Percentiles rank a stretch among this genome's conserved stretches.
phyloP scores from a whole-genome alignment of 164 flowering plant species.

The Umbellularia californica region DNA sequence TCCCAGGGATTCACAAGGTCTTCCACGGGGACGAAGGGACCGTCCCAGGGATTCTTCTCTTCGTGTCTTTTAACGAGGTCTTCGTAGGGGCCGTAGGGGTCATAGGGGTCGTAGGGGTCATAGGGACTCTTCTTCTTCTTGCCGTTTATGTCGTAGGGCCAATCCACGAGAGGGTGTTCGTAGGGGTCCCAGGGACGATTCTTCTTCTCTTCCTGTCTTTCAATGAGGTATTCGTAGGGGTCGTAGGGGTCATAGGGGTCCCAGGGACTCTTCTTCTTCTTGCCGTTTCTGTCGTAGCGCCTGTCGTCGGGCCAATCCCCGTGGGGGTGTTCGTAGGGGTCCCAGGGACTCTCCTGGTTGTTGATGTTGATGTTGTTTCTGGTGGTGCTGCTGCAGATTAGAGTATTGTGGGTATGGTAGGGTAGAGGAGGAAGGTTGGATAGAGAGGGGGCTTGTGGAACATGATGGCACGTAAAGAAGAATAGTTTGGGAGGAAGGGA shows the following conservation, averaged over 20 bases:
- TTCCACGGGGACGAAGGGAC: slow-evolving; percentile 17
- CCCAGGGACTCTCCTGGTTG: no score
- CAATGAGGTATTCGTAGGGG: slow-evolving; percentile 5
- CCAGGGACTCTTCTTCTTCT: slow-evolving; percentile 17
- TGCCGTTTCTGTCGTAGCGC: neutral
- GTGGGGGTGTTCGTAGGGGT: no score
- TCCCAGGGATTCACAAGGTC: no score
- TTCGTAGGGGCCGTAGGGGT: slow-evolving; percentile 35
- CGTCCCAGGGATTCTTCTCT: no score
- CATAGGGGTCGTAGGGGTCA: slow-evolving; percentile 17
- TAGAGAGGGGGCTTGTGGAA: neutral
- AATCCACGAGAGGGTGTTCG: no score
- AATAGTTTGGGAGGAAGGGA: neutral
- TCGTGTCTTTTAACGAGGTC: neutral
- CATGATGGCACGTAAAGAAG: neutral
- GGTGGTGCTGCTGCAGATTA: neutral
- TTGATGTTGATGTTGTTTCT: neutral
- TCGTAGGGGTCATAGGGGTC: slow-evolving; percentile 56
- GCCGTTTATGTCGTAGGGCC: no score
- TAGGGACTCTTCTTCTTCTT: no score
- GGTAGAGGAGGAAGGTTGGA: neutral
- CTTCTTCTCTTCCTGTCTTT: no score
- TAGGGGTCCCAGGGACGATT: no score
- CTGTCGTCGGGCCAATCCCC: neutral
- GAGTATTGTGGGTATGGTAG: neutral